Conservation (phyloP, 164 flowering plant genomes). For the Cinnamomum micranthum region DNA sequence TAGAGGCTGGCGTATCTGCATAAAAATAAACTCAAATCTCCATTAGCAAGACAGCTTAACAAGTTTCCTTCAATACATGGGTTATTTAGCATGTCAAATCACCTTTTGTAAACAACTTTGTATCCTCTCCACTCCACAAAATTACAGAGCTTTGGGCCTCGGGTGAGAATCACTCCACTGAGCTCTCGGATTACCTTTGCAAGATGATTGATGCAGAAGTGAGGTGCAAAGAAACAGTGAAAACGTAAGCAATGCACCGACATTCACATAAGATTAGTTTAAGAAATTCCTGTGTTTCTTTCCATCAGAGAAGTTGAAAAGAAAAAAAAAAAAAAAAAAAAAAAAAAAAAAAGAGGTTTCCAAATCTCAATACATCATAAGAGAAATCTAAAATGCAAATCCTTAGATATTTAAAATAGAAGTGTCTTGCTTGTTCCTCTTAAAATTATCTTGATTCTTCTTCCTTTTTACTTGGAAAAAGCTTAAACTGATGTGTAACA, state of each 20-base stretch:
- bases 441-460: too few relatives aligned
- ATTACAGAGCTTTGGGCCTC: slow-evolving; percentile 91
- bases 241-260: neutral
- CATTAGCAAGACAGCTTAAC: neutral
- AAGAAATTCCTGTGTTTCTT: neutral
- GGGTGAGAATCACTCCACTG: slow-evolving; percentile 73
- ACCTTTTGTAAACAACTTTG: slow-evolving; percentile 94
- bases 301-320: neutral
- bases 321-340: too few relatives aligned
- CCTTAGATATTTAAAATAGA: neutral
- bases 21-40: neutral
- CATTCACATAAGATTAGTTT: neutral
- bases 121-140: slow-evolving; percentile 94
- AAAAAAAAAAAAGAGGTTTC: neutral
- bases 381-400: neutral
- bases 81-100: neutral
- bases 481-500: neutral
- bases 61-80: neutral
- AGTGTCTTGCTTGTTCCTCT: neutral
- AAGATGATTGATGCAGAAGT: neutral
- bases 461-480: neutral
- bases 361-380: neutral
- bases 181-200: slow-evolving; percentile 83
- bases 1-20: slow-evolving; percentile 86
- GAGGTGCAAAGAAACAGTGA: neutral